phyloP scores from a whole-genome alignment of 306 rosid species.

The Boehmeria nivea region DNA sequence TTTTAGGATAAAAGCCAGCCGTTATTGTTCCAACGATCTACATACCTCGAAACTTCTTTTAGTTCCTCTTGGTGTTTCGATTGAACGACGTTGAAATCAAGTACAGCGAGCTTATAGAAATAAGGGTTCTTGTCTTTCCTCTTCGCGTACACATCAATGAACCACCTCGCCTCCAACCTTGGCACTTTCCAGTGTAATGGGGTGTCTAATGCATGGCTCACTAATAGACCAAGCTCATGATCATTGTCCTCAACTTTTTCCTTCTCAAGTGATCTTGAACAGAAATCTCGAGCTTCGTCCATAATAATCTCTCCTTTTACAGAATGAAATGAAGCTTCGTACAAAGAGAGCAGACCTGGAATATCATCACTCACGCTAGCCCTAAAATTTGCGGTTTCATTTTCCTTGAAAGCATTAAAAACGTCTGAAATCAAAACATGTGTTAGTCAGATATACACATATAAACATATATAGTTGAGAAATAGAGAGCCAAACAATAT shows the following conservation, averaged over 20 bases:
- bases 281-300: slow-evolving; percentile 21
- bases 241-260: neutral
- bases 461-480: too few species aligned
- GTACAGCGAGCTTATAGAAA: neutral
- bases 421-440: slow-evolving; percentile 5
- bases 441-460: too few species aligned
- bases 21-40: too few species aligned
- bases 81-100: neutral
- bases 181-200: slow-evolving; percentile 5
- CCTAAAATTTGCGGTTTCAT: slow-evolving; percentile 2
- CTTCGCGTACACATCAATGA: neutral
- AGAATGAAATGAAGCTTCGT: slow-evolving; percentile 30
- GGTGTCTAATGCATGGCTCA: neutral
- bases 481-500: too few species aligned
- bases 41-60: neutral
- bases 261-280: slow-evolving; percentile 4
- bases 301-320: slow-evolving; percentile 24
- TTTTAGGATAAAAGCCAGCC: too few species aligned
- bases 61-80: neutral
- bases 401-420: slow-evolving; percentile 17
- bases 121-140: neutral
- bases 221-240: neutral
- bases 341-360: slow-evolving; percentile 22
- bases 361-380: neutral
- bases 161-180: neutral